phyloP scores from a whole-genome alignment of 352 stramenopile genomes.

The Phytophthora megakarya region DNA sequence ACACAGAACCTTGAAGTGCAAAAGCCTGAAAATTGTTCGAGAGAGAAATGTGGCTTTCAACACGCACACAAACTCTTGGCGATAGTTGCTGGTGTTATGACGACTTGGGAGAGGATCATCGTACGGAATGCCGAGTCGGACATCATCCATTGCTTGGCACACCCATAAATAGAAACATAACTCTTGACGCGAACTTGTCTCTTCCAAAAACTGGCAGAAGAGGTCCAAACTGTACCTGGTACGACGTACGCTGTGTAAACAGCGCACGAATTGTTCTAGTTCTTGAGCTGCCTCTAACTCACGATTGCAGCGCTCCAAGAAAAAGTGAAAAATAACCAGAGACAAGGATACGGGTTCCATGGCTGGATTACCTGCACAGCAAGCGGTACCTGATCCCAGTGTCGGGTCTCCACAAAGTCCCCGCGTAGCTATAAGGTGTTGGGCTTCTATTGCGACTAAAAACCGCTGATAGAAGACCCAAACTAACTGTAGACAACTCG shows the following conservation, averaged over 20 bases:
- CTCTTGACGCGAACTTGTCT: conserved; percentile 37
- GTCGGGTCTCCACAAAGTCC: conserved; percentile 20
- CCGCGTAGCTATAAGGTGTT: conserved; percentile 22
- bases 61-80: conserved; percentile 44
- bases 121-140: conserved; percentile 57
- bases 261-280: conserved; percentile 46
- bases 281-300: conserved; percentile 41
- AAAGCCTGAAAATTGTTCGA: conserved; percentile 50
- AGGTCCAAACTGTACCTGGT: conserved; percentile 45
- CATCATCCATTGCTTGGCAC: conserved; percentile 52
- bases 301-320: conserved; percentile 48
- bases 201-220: conserved; percentile 68
- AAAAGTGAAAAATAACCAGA: conserved; percentile 55
- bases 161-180: conserved; percentile 64
- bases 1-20: conserved; percentile 46
- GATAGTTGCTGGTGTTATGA: not conserved
- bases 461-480: conserved; percentile 68
- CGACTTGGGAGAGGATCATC: conserved; percentile 20
- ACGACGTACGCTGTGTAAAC: conserved; percentile 33
- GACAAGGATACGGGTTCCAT: conserved; percentile 31
- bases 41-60: conserved; percentile 62
- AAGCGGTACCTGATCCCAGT: not conserved
- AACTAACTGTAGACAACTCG: conserved; percentile 43
- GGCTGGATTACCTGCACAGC: conserved; percentile 4
- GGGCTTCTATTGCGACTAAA: conserved; percentile 53